These are phyloP conservation scores for Sphagnum contortum DNA, from an alignment of 225 moss, liverwort and hornwort genomes.

Conservation along the genomic window DNA sequence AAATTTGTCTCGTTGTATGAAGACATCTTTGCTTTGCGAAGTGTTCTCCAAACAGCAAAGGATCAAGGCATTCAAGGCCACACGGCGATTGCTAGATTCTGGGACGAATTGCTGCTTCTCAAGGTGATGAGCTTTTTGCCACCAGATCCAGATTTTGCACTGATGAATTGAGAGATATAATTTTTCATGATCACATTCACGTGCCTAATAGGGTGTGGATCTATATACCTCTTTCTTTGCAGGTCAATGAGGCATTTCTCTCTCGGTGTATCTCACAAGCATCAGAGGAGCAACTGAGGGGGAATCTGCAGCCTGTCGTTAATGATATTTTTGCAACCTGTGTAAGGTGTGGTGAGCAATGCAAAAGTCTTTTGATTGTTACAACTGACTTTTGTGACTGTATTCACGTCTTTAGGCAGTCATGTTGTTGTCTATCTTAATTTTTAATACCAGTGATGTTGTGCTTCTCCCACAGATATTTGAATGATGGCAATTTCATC, in stretches of 20 bases:
- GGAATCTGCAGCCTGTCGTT: constrained; percentile 56
- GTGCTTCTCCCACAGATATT: constrained; percentile 38
- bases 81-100: constrained; percentile 62
- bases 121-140: constrained; percentile 31
- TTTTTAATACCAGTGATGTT: too few relatives aligned
- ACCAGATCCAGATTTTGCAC: too few relatives aligned
- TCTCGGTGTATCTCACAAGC: constrained; percentile 71
- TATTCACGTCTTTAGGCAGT: too few relatives aligned
- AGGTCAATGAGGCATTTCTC: constrained; percentile 83
- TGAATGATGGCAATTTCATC: constrained; percentile 86
- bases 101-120: constrained; percentile 79
- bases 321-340: constrained; percentile 81
- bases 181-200: neutral
- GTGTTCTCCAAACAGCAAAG: constrained; percentile 74
- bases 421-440: too few relatives aligned
- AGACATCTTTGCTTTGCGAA: constrained; percentile 71
- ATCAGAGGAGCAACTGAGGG: constrained; percentile 81
- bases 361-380: too few relatives aligned
- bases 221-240: constrained; percentile 4
- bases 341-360: constrained; percentile 20
- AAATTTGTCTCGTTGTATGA: constrained; percentile 83
- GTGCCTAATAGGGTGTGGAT: neutral
- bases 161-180: too few relatives aligned
- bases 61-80: constrained; percentile 85
- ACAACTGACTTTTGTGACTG: too few relatives aligned